Evolutionary conservation across 116 monocot species (phyloP), one percentile per base, ranked within the genome.

Genomic region (Phalaenopsis hybrid): DNA sequence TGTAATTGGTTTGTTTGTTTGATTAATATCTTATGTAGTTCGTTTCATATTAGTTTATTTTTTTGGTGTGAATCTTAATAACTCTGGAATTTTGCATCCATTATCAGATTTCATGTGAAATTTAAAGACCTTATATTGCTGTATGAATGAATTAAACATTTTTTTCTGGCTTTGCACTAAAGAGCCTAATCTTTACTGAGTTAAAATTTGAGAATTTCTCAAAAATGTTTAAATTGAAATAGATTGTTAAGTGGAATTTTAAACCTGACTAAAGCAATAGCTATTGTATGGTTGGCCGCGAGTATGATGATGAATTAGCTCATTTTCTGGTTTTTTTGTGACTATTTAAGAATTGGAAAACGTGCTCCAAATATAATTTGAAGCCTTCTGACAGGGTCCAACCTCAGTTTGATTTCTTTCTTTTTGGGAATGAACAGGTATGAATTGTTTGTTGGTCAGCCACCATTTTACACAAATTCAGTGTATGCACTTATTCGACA

Each of bases 401-500:
- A 72, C 9, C 7, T 48, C 16, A 51, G 23, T 20, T 28, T 77
- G 77, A 77, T 75, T 44, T 46, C 33, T 6, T 77, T 81, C 43
- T 79, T 73, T 31, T 37, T 81, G 79, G 76, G 11, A 76, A 78
- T 81, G 78, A 12, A 37, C 81, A 99, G 99, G 86, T 99, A 99
- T 78, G 99, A 95, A 85, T 78, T 99, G 61, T 99, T 92, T 92
- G 95, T 99, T 86, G 99, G 99, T 8, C 95, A 99, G 85, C 99
- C 99, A 10, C 95, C 99, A 58, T 99, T 99, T 89, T 99, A 99
- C 83, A 99, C 99, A 49, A 99, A 99, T 84, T 99, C 99, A 50
- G 99, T 99, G 9, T 99, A 99, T 93, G 95, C 95, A 78, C 93
- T 99, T 45, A 93, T 99, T 37, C 88, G 93, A 33, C 99, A 99